phyloP scores from a whole-genome alignment of 768 basidiomycete genomes.

The Boletus rubropictus region DNA sequence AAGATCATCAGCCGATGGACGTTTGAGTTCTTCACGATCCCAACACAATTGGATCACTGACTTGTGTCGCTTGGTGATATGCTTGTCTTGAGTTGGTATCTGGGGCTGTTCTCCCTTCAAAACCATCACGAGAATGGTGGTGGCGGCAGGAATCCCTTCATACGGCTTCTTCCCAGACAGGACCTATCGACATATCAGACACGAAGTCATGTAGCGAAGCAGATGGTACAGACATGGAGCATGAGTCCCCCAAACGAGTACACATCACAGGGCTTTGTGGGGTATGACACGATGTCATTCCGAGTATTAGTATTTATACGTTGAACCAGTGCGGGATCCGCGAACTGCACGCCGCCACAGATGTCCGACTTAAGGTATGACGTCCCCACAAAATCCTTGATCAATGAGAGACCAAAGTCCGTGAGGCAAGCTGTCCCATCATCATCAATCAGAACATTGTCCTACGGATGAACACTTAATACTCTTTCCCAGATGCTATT shows the following conservation, averaged over 20 bases:
- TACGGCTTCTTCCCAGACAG: conserved; percentile 20
- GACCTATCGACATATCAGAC: conserved; percentile 16
- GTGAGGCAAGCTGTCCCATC: conserved; percentile 38
- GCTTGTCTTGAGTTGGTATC: conserved; percentile 3
- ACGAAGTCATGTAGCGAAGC: not conserved
- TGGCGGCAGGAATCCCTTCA: not conserved
- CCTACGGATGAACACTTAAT: conserved; percentile 9
- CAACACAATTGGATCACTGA: conserved; percentile 15
- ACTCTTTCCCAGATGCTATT: not conserved
- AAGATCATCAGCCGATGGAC: conserved; percentile 15
- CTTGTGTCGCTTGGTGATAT: conserved; percentile 1
- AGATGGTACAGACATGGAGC: conserved; percentile 19
- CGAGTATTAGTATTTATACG: not conserved
- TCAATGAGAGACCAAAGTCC: conserved; percentile 41
- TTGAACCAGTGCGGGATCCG: conserved; percentile 34
- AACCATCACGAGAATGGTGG: not conserved
- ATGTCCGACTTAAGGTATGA: conserved; percentile 30
- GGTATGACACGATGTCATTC: conserved; percentile 1
- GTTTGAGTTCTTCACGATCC: conserved; percentile 11
- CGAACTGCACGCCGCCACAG: conserved; percentile 40
- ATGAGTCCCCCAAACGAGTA: conserved; percentile 35
- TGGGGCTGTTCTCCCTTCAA: conserved; percentile 9
- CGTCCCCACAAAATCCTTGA: conserved; percentile 24
- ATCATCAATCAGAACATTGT: conserved; percentile 41
- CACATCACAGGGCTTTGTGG: conserved; percentile 21